A percentile compares a stretch with the other conserved stretches of the same genome.
Conservation (phyloP, 1,139 yeast species). For the Pichiaceae sp. region DNA sequence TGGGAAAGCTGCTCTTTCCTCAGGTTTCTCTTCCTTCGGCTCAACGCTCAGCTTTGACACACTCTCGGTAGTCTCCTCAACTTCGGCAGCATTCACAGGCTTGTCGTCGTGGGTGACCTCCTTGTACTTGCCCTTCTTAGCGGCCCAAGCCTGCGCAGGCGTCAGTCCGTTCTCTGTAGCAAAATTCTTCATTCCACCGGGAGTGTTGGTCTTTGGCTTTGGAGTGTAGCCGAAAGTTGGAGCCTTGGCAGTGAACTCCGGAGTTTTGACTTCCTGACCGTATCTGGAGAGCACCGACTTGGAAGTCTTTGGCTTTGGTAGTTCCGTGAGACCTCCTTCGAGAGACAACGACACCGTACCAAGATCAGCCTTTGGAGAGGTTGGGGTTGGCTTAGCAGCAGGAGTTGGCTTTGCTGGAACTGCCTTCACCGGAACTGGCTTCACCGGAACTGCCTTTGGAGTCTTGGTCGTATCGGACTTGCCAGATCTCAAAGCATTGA, state of each 20-base stretch:
- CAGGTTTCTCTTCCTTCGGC: conserved; percentile 18
- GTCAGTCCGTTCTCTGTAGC: conserved; percentile 76
- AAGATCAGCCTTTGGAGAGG: conserved; percentile 24
- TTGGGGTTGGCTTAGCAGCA: conserved; percentile 33
- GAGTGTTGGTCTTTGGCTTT: conserved; percentile 28
- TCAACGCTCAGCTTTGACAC: conserved; percentile 21
- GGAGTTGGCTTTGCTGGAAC: neutral
- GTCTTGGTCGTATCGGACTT: conserved; percentile 35
- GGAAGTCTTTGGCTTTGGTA: conserved; percentile 58
- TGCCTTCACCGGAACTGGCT: neutral
- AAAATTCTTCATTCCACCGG: conserved; percentile 51
- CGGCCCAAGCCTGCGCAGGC: conserved; percentile 96
- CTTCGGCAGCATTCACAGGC: conserved; percentile 20
- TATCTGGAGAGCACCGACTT: conserved; percentile 47
- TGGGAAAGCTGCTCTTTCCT: conserved; percentile 7
- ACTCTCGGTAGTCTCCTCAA: conserved; percentile 20
- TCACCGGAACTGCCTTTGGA: conserved; percentile 13
- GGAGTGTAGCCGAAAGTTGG: conserved; percentile 27
- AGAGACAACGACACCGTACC: conserved; percentile 17
- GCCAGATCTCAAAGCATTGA: conserved; percentile 30
- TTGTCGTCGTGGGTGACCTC: conserved; percentile 27
- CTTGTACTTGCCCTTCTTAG: conserved; percentile 63
- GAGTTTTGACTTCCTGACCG: conserved; percentile 25
- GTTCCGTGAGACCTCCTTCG: conserved; percentile 42
- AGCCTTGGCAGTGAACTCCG: conserved; percentile 53